phyloP scores from a whole-genome alignment of 441 rosid genomes.

The Erodium moschatum region DNA sequence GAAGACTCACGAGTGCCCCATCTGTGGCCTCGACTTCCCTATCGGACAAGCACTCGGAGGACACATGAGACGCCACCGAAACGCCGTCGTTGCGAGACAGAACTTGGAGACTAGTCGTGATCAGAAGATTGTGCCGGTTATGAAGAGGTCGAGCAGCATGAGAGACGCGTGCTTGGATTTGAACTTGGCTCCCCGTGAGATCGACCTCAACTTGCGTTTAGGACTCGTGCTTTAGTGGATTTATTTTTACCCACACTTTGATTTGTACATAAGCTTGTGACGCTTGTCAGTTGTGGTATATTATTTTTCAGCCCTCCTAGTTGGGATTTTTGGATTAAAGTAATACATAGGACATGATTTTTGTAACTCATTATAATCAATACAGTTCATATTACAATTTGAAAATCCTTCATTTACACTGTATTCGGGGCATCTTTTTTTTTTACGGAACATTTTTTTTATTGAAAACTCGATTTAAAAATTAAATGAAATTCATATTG shows the following conservation, averaged over 20 bases:
- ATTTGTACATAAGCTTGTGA: neutral
- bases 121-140: slow-evolving; percentile 19
- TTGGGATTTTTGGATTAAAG: no score
- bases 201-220: slow-evolving; percentile 47
- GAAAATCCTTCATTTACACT: no score
- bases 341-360: no score
- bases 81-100: neutral
- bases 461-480: no score
- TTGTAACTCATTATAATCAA: no score
- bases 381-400: no score
- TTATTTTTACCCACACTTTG: no score
- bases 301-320: no score
- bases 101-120: slow-evolving; percentile 21
- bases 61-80: slow-evolving; percentile 45
- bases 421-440: no score
- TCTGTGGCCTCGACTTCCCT: slow-evolving; percentile 52
- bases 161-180: slow-evolving; percentile 53
- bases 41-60: slow-evolving; percentile 71
- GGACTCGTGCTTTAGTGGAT: slow-evolving; percentile 20
- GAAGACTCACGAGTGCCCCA: slow-evolving; percentile 51
- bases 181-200: slow-evolving; percentile 46
- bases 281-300: neutral
- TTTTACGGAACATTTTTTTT: no score
- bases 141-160: slow-evolving; percentile 18
- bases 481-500: no score